phyloP scores from a whole-genome alignment of 805 yeast genomes.

The Candida tibetensis region DNA sequence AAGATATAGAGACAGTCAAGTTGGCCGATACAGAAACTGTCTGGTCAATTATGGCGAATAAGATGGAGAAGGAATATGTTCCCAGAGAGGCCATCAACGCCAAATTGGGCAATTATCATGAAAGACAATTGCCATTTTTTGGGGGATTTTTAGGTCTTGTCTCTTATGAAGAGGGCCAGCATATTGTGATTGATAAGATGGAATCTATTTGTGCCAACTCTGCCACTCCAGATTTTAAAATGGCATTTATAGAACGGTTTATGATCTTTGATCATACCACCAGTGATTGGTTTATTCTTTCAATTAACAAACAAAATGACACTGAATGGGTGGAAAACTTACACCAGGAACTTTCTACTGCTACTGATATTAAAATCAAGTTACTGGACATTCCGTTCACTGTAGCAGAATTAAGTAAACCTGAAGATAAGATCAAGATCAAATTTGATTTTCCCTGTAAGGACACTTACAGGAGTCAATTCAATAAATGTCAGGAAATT shows the following conservation, averaged over 20 bases:
- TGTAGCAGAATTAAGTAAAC: slow-evolving; percentile 23
- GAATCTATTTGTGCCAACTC: slow-evolving; percentile 35
- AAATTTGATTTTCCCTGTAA: slow-evolving; percentile 50
- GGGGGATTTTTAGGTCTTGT: slow-evolving; percentile 91
- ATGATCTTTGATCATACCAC: slow-evolving; percentile 52
- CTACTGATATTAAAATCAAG: slow-evolving; percentile 3
- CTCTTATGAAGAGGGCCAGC: slow-evolving; percentile 84
- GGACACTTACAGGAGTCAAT: slow-evolving; percentile 51
- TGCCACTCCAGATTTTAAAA: slow-evolving; percentile 66
- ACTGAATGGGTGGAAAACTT: slow-evolving; percentile 40
- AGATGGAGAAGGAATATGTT: slow-evolving; percentile 40
- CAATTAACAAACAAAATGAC: slow-evolving; percentile 36
- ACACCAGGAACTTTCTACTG: slow-evolving; percentile 8
- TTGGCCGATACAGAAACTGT: slow-evolving; percentile 25
- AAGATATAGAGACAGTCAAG: slow-evolving; percentile 5
- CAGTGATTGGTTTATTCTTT: slow-evolving; percentile 48
- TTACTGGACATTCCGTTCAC: slow-evolving; percentile 24
- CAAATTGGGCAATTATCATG: slow-evolving; percentile 14
- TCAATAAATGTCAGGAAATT: slow-evolving; percentile 61
- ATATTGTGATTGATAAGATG: slow-evolving; percentile 31
- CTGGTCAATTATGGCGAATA: slow-evolving; percentile 53
- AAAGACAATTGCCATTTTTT: slow-evolving; percentile 61
- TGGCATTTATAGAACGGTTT: slow-evolving; percentile 67
- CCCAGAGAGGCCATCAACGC: slow-evolving; percentile 26
- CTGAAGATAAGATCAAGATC: slow-evolving; percentile 24